Percentiles rank a stretch among this genome's conserved stretches.
Conservation (phyloP, 2,329 filamentous ascomycete genomes). For the Zarea fungicola region DNA sequence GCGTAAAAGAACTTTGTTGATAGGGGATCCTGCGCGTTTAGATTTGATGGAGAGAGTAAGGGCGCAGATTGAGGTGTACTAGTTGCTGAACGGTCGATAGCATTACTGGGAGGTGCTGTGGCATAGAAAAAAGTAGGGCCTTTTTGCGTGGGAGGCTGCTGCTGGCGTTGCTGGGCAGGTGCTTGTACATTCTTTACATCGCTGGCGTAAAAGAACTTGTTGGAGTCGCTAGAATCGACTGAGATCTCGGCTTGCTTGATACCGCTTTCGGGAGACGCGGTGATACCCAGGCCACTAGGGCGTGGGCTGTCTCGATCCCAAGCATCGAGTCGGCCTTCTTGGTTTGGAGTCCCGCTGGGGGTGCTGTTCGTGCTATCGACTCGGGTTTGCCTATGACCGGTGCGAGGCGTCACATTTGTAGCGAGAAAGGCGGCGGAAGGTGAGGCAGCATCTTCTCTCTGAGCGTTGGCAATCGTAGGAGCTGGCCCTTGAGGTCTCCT, state of each 20-base stretch:
- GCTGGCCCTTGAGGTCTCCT: constrained; percentile 25
- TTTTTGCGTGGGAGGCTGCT: constrained; percentile 39
- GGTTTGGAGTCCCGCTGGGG: constrained; percentile 55
- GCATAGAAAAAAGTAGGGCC: constrained; percentile 52
- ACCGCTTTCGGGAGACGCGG: constrained; percentile 22
- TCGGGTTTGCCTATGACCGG: constrained; percentile 66
- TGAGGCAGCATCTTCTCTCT: constrained; percentile 46
- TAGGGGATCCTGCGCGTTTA: constrained; percentile 33
- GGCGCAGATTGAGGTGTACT: constrained; percentile 22
- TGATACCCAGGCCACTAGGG: constrained; percentile 26
- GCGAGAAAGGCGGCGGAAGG: constrained; percentile 52
- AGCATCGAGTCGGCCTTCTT: constrained; percentile 35
- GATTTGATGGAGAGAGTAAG: constrained; percentile 28
- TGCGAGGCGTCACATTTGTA: constrained; percentile 73
- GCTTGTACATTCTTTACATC: constrained; percentile 54
- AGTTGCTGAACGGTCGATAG: constrained; percentile 26
- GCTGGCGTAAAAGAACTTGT: constrained; percentile 88
- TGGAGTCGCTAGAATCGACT: constrained; percentile 37
- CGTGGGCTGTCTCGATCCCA: constrained; percentile 33
- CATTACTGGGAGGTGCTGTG: constrained; percentile 34
- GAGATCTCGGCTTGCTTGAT: constrained; percentile 24
- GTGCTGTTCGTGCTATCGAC: constrained; percentile 65
- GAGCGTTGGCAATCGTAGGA: constrained; percentile 17
- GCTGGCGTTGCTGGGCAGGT: constrained; percentile 30
- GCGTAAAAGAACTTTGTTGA: constrained; percentile 70